A percentile compares a stretch with the other conserved stretches of the same genome.
phyloP scores from a whole-genome alignment of 2,329 filamentous ascomycete genomes.

The Arthrobotrys sinensis region DNA sequence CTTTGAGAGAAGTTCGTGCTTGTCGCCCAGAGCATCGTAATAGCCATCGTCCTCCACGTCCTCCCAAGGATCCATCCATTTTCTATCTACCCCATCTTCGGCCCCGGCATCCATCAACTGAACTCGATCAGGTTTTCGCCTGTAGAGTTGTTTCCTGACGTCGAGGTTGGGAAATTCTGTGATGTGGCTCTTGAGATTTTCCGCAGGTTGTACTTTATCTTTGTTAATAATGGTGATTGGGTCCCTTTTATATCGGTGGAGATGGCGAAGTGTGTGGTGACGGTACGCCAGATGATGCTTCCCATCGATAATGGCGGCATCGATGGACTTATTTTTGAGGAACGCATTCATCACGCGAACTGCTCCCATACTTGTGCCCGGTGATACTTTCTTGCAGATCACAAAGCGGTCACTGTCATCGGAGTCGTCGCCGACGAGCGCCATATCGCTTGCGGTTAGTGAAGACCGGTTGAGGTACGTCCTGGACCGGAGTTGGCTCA shows the following conservation, averaged over 20 bases:
- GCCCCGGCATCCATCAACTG: background rate
- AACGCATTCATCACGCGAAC: constrained; percentile 21
- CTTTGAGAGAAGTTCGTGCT: background rate
- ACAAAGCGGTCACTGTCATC: constrained; percentile 5
- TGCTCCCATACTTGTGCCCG: constrained; percentile 7
- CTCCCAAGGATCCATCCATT: constrained; percentile 27
- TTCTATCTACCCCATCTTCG: background rate
- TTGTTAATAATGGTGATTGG: constrained; percentile 41
- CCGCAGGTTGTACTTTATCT: background rate
- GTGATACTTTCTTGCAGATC: constrained; percentile 1
- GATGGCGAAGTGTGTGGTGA: constrained; percentile 32
- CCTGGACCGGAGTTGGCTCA: background rate
- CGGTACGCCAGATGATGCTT: constrained; percentile 9
- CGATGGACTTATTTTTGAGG: background rate
- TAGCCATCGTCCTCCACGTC: background rate
- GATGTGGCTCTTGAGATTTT: constrained; percentile 43
- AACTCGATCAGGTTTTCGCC: constrained; percentile 18
- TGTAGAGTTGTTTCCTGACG: constrained; percentile 23
- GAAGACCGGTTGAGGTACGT: background rate
- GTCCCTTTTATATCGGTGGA: constrained; percentile 20
- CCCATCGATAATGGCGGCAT: background rate
- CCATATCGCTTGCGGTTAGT: constrained; percentile 20
- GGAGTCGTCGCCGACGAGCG: background rate
- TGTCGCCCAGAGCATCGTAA: constrained; percentile 7
- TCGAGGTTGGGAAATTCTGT: constrained; percentile 22